Evolutionary conservation across 805 yeast species (phyloP).

Genomic region (Candida golubevii): DNA sequence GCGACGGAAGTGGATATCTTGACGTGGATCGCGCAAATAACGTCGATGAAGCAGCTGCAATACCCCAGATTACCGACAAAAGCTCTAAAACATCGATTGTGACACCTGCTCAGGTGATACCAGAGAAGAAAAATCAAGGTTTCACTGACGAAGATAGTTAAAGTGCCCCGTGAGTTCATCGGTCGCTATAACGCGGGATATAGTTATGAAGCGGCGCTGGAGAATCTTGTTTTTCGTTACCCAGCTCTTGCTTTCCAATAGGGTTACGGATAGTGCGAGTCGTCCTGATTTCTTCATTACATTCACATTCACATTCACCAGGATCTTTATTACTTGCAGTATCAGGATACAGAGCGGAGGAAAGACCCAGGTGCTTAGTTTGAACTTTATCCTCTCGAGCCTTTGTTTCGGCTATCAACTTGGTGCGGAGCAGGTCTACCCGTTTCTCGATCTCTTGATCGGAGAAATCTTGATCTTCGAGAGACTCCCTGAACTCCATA

Average conservation of each 20-base stretch:
- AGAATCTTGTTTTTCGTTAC: neutral
- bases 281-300: neutral
- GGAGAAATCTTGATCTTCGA: constrained; percentile 45
- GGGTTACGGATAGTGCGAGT: too few species aligned
- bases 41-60: too few species aligned
- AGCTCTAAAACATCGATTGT: too few species aligned
- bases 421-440: constrained; percentile 20
- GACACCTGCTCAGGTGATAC: too few species aligned
- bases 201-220: constrained; percentile 1
- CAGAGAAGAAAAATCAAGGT: too few species aligned
- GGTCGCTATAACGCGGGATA: constrained; percentile 6
- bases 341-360: too few species aligned
- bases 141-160: too few species aligned
- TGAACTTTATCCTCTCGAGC: neutral
- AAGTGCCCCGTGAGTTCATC: neutral
- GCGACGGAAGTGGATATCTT: too few species aligned
- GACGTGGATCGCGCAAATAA: too few species aligned
- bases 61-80: too few species aligned
- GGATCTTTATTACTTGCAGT: neutral
- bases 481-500: constrained; percentile 45
- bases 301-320: neutral
- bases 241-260: neutral
- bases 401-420: constrained; percentile 9
- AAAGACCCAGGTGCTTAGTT: too few species aligned
- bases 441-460: constrained; percentile 28